Evolutionary conservation across 2,329 filamentous ascomycete species (phyloP).

Genomic region (Neofusicoccum laricinum): DNA sequence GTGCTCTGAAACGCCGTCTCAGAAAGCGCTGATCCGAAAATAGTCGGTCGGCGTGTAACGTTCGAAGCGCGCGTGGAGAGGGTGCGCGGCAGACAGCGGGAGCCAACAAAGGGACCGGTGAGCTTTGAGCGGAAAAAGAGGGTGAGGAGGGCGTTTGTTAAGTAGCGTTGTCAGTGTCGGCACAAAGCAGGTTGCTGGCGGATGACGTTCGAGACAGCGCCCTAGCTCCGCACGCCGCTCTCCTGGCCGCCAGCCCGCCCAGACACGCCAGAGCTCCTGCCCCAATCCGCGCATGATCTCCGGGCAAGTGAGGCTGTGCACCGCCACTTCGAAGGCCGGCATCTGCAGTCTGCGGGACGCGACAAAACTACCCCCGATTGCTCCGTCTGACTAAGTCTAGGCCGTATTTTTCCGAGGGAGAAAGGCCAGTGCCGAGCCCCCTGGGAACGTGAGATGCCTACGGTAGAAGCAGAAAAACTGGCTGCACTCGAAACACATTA

Average conservation of each 20-base stretch:
- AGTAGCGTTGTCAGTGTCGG: neutral
- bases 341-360: no score
- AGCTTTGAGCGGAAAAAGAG: neutral
- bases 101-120: conserved; percentile 1
- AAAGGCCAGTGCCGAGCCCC: no score
- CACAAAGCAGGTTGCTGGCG: conserved; percentile 8
- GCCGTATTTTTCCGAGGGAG: no score
- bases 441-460: no score
- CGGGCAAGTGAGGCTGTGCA: neutral
- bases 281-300: neutral
- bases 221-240: neutral
- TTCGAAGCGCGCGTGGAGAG: neutral
- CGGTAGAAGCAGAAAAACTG: no score
- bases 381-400: no score
- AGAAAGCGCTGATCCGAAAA: conserved; percentile 11
- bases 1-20: conserved; percentile 38
- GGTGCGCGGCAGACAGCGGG: neutral
- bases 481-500: no score
- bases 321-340: neutral
- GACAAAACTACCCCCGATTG: no score
- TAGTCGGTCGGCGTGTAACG: neutral
- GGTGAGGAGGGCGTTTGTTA: neutral
- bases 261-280: neutral
- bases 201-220: neutral
- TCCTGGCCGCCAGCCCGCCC: neutral